Percentiles rank a stretch among this genome's conserved stretches.
Evolutionary conservation across 768 basidiomycete species (phyloP).

Genomic region (Atractiella rhizophila): DNA sequence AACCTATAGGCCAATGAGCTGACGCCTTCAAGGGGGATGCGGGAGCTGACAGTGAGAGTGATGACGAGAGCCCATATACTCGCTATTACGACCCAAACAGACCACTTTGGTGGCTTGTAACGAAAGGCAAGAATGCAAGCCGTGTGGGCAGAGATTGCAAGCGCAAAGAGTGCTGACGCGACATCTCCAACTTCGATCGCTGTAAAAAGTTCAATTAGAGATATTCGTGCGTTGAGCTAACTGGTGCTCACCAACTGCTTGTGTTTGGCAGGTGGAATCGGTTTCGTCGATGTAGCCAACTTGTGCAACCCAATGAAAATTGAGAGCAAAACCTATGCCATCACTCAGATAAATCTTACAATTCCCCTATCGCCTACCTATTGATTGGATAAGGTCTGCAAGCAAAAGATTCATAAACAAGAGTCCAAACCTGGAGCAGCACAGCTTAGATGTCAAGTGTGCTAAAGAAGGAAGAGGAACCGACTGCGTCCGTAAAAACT

Average conservation of each 20-base stretch:
- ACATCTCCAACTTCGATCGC: constrained; percentile 8
- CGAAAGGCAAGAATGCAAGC: not conserved
- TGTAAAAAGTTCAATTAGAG: too few species aligned
- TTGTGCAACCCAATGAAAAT: constrained; percentile 3
- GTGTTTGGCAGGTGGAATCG: too few species aligned
- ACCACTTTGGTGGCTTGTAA: not conserved
- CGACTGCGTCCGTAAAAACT: too few species aligned
- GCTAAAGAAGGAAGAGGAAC: too few species aligned
- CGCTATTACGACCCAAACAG: not conserved
- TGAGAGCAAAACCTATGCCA: constrained; percentile 6
- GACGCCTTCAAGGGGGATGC: not conserved
- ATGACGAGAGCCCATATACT: constrained; percentile 1
- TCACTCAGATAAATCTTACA: too few species aligned
- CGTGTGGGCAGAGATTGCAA: constrained; percentile 6
- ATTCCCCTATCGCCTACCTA: too few species aligned
- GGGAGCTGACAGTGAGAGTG: constrained; percentile 3
- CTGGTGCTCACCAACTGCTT: too few species aligned
- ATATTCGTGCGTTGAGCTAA: too few species aligned
- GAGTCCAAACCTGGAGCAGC: too few species aligned
- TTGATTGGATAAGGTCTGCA: constrained; percentile 6
- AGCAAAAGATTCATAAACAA: constrained; percentile 4
- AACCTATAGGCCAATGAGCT: too few species aligned
- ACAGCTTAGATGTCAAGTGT: too few species aligned
- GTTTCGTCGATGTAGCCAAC: too few species aligned
- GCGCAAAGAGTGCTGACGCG: constrained; percentile 1